Percentiles rank a stretch among this genome's conserved stretches.
phyloP scores from a whole-genome alignment of 306 rosid species.

The Sindora glabra region DNA sequence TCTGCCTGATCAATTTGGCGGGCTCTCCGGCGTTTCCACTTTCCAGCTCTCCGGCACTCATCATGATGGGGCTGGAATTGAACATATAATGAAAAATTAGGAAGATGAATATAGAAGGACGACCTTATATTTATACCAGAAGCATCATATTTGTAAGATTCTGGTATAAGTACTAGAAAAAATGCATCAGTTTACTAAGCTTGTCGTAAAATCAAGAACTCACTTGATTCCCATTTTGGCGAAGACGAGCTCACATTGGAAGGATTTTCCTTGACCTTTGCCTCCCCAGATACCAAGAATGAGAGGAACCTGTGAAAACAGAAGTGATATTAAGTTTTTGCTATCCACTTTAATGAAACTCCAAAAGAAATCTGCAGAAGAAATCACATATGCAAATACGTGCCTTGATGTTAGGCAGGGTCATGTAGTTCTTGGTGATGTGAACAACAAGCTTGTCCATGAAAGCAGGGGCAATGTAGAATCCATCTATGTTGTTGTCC shows the following conservation, averaged over 20 bases:
- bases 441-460: slow-evolving; percentile 99
- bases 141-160: too few relatives aligned
- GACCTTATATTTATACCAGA: too few relatives aligned
- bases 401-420: slow-evolving; percentile 88
- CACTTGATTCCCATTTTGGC: slow-evolving; percentile 99
- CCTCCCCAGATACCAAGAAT: slow-evolving; percentile 99
- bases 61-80: slow-evolving; percentile 83
- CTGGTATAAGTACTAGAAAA: too few relatives aligned
- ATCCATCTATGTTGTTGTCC: slow-evolving; percentile 70
- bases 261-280: slow-evolving; percentile 97
- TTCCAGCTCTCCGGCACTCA: slow-evolving; percentile 99
- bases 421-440: slow-evolving; percentile 88
- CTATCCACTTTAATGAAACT: background rate
- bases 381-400: background rate
- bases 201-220: too few relatives aligned
- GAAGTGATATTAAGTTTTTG: background rate
- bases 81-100: too few relatives aligned
- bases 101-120: too few relatives aligned
- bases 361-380: background rate
- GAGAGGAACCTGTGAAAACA: slow-evolving; percentile 60
- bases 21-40: slow-evolving; percentile 99
- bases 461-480: slow-evolving; percentile 93
- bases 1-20: slow-evolving; percentile 81
- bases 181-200: too few relatives aligned
- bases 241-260: slow-evolving; percentile 94